These are phyloP conservation scores for Cladosporium sp. DNA, from an alignment of 2,329 filamentous ascomycete genomes.

Conservation along the genomic window DNA sequence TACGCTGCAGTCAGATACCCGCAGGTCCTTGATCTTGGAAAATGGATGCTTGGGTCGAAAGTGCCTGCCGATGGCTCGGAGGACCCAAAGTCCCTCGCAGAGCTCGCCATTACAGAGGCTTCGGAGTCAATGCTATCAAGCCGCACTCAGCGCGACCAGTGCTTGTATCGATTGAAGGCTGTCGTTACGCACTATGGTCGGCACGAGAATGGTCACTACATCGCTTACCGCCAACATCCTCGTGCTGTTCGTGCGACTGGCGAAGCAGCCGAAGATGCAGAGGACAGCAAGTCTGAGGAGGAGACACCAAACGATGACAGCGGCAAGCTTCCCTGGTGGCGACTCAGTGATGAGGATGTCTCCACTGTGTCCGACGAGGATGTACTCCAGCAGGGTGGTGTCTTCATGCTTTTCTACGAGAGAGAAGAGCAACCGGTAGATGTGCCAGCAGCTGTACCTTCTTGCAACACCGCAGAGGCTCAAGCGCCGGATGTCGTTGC, in stretches of 20 bases:
- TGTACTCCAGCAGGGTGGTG: slow-evolving; percentile 75
- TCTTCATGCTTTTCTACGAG: slow-evolving; percentile 98
- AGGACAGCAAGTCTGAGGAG: slow-evolving; percentile 28
- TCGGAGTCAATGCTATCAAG: slow-evolving; percentile 72
- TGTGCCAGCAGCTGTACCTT: background rate
- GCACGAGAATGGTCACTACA: slow-evolving; percentile 94
- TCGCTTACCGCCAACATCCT: slow-evolving; percentile 79
- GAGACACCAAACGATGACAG: slow-evolving; percentile 6
- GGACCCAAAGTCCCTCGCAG: background rate
- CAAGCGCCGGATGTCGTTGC: background rate
- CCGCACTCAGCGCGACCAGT: slow-evolving; percentile 42
- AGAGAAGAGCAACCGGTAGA: slow-evolving; percentile 37
- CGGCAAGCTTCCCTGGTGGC: slow-evolving; percentile 72
- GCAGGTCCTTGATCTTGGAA: slow-evolving; percentile 69
- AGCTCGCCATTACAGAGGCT: slow-evolving; percentile 55
- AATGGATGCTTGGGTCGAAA: slow-evolving; percentile 71
- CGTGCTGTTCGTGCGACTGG: slow-evolving; percentile 11
- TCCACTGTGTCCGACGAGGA: slow-evolving; percentile 70
- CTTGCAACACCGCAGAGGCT: background rate
- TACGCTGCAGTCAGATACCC: slow-evolving; percentile 78
- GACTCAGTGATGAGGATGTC: slow-evolving; percentile 87
- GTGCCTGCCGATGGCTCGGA: background rate
- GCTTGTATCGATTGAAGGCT: slow-evolving; percentile 74
- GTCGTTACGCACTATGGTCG: slow-evolving; percentile 86
- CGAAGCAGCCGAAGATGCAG: slow-evolving; percentile 22